Percentiles rank a stretch among this genome's conserved stretches.
phyloP scores from a whole-genome alignment of 2,329 filamentous ascomycete species.

The Trichoderma guizhouense region DNA sequence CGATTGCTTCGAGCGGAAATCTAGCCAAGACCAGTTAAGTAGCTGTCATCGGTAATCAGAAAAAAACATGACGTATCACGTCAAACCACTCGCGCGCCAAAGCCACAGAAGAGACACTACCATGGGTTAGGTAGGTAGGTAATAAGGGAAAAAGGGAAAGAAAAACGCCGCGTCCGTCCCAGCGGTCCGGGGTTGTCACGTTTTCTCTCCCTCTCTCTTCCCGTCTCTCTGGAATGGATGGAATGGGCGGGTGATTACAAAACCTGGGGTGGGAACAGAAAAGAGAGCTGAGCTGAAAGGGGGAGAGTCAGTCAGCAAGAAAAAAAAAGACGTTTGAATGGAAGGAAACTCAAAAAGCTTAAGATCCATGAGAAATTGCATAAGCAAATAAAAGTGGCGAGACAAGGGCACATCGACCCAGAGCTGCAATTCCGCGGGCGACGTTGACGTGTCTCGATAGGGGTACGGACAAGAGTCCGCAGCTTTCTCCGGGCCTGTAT shows the following conservation, averaged over 20 bases:
- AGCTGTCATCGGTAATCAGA: neutral
- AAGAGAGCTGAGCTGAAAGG: neutral
- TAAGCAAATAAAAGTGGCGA: neutral
- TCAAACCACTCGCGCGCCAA: neutral
- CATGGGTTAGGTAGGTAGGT: neutral
- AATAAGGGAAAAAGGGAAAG: neutral
- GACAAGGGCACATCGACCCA: neutral
- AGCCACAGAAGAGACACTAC: neutral
- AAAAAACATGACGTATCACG: neutral
- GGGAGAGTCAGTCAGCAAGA: neutral
- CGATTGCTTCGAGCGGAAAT: neutral
- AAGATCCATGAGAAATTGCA: neutral
- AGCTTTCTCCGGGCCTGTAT: neutral
- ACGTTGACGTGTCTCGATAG: neutral
- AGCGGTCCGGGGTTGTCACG: neutral
- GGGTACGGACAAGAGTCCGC: neutral
- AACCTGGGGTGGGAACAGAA: neutral
- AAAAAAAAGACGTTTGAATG: no score
- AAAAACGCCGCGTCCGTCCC: neutral
- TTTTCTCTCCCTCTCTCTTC: neutral
- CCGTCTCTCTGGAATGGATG: neutral
- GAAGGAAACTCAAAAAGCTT: neutral
- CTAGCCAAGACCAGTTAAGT: slow-evolving; percentile 5
- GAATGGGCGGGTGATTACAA: neutral
- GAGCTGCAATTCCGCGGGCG: neutral